These are phyloP conservation scores for Claviceps citrina DNA, from an alignment of 2,329 filamentous ascomycete species.

Conservation along the genomic window DNA sequence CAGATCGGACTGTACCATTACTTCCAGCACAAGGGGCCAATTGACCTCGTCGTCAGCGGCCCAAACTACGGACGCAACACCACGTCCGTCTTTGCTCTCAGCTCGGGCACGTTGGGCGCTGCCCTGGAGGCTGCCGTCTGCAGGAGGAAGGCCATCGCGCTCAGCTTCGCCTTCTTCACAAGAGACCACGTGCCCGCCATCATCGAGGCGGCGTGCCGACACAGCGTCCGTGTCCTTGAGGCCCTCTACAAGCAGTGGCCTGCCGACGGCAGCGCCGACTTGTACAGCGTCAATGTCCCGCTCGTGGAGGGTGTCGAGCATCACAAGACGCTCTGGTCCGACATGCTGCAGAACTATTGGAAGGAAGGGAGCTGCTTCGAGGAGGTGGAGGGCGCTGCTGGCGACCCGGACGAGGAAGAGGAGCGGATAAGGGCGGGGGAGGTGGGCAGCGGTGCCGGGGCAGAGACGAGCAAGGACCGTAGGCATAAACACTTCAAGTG, in stretches of 20 bases:
- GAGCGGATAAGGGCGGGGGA: conserved; percentile 52
- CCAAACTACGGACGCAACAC: conserved; percentile 77
- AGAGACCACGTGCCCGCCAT: conserved; percentile 69
- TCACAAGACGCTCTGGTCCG: conserved; percentile 64
- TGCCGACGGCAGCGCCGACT: conserved; percentile 48
- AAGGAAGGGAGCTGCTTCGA: conserved; percentile 70
- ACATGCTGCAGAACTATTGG: conserved; percentile 88
- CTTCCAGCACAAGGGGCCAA: conserved; percentile 53
- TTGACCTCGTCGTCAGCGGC: conserved; percentile 65
- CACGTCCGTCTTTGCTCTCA: conserved; percentile 64
- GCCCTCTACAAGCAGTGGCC: conserved; percentile 63
- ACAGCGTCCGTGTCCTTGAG: conserved; percentile 65
- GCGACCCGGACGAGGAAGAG: conserved; percentile 56
- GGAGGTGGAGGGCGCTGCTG: conserved; percentile 52
- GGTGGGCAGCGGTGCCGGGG: conserved; percentile 15
- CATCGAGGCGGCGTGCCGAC: conserved; percentile 59
- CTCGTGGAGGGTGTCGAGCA: conserved; percentile 59
- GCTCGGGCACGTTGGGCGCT: conserved; percentile 61
- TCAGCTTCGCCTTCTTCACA: conserved; percentile 83
- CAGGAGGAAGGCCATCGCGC: conserved; percentile 54
- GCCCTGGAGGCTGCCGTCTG: conserved; percentile 66
- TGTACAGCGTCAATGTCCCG: conserved; percentile 89
- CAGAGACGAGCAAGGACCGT: conserved; percentile 28
- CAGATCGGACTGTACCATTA: conserved; percentile 73
- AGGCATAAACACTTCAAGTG: conserved; percentile 87